A percentile compares a stretch with the other conserved stretches of the same genome.
These are phyloP conservation scores for Amphirosellinia nigrospora DNA, from an alignment of 495 filamentous ascomycete species.

Conservation along the genomic window DNA sequence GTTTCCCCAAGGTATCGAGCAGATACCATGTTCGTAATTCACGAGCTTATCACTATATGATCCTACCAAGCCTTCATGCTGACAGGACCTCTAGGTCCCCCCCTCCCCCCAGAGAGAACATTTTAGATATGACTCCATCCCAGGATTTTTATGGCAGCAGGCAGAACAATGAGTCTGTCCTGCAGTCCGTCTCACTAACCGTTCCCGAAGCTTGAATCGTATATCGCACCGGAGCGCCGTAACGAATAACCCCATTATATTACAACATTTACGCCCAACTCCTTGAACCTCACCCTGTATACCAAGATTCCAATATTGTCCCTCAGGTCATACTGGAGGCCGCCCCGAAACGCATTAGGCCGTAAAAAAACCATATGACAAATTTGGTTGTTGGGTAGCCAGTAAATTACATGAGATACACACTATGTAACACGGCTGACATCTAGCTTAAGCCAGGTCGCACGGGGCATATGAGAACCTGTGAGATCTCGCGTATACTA, in stretches of 20 bases:
- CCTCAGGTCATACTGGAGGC: neutral
- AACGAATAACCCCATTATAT: neutral
- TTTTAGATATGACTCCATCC: neutral
- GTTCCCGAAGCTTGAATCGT: neutral
- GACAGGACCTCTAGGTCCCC: no score
- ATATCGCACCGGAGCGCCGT: neutral
- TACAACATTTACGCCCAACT: neutral
- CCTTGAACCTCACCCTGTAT: neutral
- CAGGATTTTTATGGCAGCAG: neutral
- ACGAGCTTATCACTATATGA: neutral
- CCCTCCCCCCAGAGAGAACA: no score
- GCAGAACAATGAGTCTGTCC: neutral
- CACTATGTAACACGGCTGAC: conserved; percentile 18
- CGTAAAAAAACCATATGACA: conserved; percentile 15
- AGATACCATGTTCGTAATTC: neutral
- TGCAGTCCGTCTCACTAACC: neutral
- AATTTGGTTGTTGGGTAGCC: neutral
- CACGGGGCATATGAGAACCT: conserved; percentile 12
- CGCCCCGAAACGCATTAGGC: conserved; percentile 1
- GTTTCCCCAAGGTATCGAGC: conserved; percentile 2
- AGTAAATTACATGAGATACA: conserved; percentile 4
- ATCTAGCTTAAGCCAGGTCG: conserved; percentile 8
- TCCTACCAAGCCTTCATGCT: neutral
- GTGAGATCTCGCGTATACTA: conserved; percentile 21
- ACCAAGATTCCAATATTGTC: neutral